Evolutionary conservation across 768 basidiomycete species (phyloP), one percentile per base, ranked within the genome.

Genomic region (Suillus clintonianus): DNA sequence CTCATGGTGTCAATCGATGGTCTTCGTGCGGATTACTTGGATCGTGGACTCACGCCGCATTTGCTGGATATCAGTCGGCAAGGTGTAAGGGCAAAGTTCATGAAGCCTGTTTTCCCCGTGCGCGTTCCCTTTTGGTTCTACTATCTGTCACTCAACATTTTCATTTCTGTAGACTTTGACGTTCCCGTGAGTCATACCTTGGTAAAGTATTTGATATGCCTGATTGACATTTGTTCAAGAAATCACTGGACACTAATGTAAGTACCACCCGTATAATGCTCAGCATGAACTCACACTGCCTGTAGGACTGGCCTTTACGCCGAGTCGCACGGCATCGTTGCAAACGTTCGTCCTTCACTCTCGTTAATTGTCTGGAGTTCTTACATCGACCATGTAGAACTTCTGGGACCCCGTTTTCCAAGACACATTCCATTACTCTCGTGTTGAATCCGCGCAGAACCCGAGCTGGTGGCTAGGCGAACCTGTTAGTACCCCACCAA

Each of bases 231-330:
- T 53, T 24, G 32, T 19, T 53, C 1, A 55, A 94, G 91, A 19
- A 97, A 97, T 72, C 95, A 97, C 73, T 97, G 95, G 94, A 76
- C 89, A 4, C 72, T 97, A 42, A 88, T 97, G 92, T 94, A 71
- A 32, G 83, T 71, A 7, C 17, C 24, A 30, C 27, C 17, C 15
- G 14, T 24, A 11, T 57, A 39, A 30, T 4, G 45, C 62, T 48
- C 63, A 10, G 66, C 19, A 13, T 37, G 54, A 62, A 47, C 62
- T 47, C 34, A 24, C 57, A 45, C 39, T 53, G 10, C 39, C 27
- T 24, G 39, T 64, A 94, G 92, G 89, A 97, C 95, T 15, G 95
- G 95, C 3, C 82, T 97, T 4, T 85, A 94, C 71, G 91, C 91
- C 0, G 94, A 96, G 75, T 91, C 91, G 24, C 94, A 97, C 73